Conservation (phyloP, 257 asterid species). For the Primulina eburnea region DNA sequence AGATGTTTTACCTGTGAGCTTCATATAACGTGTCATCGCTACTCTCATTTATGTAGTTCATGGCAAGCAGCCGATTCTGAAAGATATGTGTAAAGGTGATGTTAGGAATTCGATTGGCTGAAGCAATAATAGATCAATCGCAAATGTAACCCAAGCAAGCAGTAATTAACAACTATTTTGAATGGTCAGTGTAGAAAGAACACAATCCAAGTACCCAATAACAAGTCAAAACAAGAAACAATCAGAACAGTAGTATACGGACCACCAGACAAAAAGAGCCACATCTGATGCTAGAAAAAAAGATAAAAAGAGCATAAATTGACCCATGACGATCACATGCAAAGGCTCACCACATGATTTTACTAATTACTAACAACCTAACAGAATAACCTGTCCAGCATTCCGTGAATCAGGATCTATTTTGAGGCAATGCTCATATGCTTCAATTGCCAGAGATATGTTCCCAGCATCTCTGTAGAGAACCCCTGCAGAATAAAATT, state of each 20-base stretch:
- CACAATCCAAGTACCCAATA: neutral
- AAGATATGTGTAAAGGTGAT: slow-evolving; percentile 20
- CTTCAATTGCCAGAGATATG: slow-evolving; percentile 94
- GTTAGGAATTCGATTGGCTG: too few relatives aligned
- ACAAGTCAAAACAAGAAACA: neutral
- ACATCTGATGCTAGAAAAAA: slow-evolving; percentile 10
- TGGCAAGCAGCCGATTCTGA: slow-evolving; percentile 99
- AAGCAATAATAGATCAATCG: too few relatives aligned
- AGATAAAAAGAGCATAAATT: slow-evolving; percentile 9
- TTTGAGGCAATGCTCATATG: slow-evolving; percentile 97
- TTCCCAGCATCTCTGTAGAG: slow-evolving; percentile 98
- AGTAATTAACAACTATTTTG: neutral
- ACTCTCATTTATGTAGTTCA: slow-evolving; percentile 97
- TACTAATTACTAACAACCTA: slow-evolving; percentile 17
- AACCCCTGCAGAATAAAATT: slow-evolving; percentile 62
- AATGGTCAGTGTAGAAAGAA: neutral
- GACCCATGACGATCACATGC: neutral
- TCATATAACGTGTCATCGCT: slow-evolving; percentile 69
- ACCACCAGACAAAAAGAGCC: neutral
- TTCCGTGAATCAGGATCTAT: slow-evolving; percentile 98
- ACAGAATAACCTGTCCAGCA: slow-evolving; percentile 90
- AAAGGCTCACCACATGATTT: slow-evolving; percentile 7
- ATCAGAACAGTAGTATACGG: neutral
- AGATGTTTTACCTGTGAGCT: slow-evolving; percentile 81
- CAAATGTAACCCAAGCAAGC: neutral